Conservation (phyloP, 2,329 filamentous ascomycete genomes). For the Eurotiales sp. region DNA sequence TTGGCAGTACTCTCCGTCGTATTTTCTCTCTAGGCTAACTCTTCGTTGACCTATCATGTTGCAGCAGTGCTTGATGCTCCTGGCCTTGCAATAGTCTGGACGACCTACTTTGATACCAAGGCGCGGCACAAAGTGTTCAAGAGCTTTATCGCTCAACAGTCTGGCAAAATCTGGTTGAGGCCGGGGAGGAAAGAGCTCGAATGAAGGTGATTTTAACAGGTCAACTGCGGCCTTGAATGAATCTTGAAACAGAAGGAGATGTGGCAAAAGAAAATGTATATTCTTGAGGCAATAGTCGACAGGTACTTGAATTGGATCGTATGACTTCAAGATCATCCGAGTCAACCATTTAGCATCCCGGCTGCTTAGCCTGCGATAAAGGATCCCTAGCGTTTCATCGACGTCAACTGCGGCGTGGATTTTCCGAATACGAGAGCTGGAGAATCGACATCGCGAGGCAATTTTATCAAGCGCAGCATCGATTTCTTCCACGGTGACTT, state of each 20-base stretch:
- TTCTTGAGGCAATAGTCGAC: slow-evolving; percentile 51
- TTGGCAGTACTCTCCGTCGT: slow-evolving; percentile 88
- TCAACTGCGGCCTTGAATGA: slow-evolving; percentile 60
- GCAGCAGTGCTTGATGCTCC: slow-evolving; percentile 71
- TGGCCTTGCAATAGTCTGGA: slow-evolving; percentile 61
- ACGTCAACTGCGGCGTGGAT: slow-evolving; percentile 37
- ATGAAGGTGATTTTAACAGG: slow-evolving; percentile 45
- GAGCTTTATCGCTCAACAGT: slow-evolving; percentile 30
- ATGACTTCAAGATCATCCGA: slow-evolving; percentile 72
- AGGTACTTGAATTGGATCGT: slow-evolving; percentile 64
- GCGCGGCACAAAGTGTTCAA: slow-evolving; percentile 49
- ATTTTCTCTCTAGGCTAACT: slow-evolving; percentile 75
- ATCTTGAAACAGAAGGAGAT: slow-evolving; percentile 66
- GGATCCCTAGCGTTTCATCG: slow-evolving; percentile 47
- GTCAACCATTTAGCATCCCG: slow-evolving; percentile 84
- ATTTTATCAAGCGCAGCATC: slow-evolving; percentile 63
- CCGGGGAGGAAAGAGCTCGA: slow-evolving; percentile 34
- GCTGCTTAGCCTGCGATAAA: slow-evolving; percentile 61
- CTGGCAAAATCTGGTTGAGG: slow-evolving; percentile 30
- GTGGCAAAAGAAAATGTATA: slow-evolving; percentile 68
- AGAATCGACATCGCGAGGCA: slow-evolving; percentile 67
- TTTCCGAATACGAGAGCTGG: slow-evolving; percentile 58
- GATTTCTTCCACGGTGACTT: slow-evolving; percentile 68
- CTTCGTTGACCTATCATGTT: slow-evolving; percentile 57
- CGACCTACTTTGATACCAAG: slow-evolving; percentile 63